Base-by-base conservation (phyloP, 75 land plant species). In the Picea sitchensis region DNA sequence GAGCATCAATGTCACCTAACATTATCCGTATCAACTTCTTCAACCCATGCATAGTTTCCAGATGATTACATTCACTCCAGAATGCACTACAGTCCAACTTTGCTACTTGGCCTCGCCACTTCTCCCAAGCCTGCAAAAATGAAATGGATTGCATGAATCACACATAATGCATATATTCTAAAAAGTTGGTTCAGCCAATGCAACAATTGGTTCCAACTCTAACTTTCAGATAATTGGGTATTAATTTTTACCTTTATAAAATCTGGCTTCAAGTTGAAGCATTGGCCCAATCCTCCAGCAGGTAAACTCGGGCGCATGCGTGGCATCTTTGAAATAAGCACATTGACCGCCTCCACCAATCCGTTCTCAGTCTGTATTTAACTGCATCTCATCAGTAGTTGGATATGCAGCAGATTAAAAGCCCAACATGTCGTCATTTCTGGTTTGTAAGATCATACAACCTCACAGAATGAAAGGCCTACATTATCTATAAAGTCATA, bases 311-410 rank as follows among this genome's bases (percentile, higher is more conserved):
- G 91, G 8, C 98, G 94, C 86, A 95, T 65, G 56, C 98, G 95
- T 63, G 99, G 99, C 98, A 95, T 96, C 77, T 84, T 87, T 79
- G 92, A 85, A 26, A 95, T 87, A 63, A 96, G 90, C 78, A 91
- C 86, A 76, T 91, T 91, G 78, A 96, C 95, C 59, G 98, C 93
- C 84, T 96, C 99, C 30, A 96, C 99, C 23, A 96, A 79, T 12
- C 99, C 99, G 87, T 96, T 96, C 85, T 96, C 99, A 79, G 91
- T 93, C 99, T 96, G 94, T 57, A 38, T 34, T 20, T 44, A 71
- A 71, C 54, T n/a, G 74, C 13, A 71, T 12, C 26, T 71, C 56
- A 71, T 71, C 26, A 71, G 74, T 36, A 71, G 56, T 67, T 38
- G 41, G n/a, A 71, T n/a, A 44, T 23, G 72, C 34, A 61, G 77